Evolutionary conservation across 2,329 filamentous ascomycete species (phyloP), one percentile per base, ranked within the genome.

Genomic region (Triangularia setosa): DNA sequence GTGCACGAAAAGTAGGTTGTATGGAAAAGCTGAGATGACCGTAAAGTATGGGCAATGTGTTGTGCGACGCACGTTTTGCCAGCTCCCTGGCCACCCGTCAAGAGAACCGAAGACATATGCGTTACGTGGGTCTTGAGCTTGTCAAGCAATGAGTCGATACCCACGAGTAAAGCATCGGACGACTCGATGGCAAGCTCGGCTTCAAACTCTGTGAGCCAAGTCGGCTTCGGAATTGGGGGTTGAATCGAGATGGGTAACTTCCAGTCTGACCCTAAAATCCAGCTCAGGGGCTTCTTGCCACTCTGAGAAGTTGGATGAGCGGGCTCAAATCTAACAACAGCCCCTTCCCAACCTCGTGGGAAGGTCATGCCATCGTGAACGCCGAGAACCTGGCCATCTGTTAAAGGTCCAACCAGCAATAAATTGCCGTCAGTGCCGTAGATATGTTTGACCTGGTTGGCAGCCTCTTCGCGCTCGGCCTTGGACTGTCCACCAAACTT

Each of bases 401-500:
- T 97, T 59, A 99, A 75, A 4, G 95, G 93, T 0, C 95, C 95
- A 62, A 90, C 86, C 1, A 98, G 79, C 18, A 98, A 75, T 1
- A 90, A 87, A 23, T 85, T 84, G 0, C 79, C 80, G 40, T 81
- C 83, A 28, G 81, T 83, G 21, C 87, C 85, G 70, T 95, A 95
- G 2, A 92, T 84, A 11, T 88, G 84, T 67, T 87, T 86, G 66
- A 97, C 87, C 53, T 86, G 86, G 72, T 90, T 89, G 14, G 86
- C 81, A 2, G 88, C 87, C 69, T 93, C 92, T 72, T 96, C 92
- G 60, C 89, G 88, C 69, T 95, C 91, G 5, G 90, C 85, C 70
- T 92, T 91, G 0, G 92, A 91, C 70, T 97, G 92, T 14, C 93
- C 92, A 4, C 94, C 94, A 73, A 98, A 96, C 71, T 88, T 92